These are phyloP conservation scores for Alternaria brassicae DNA, from an alignment of 2,329 filamentous ascomycete species.

Conservation along the genomic window DNA sequence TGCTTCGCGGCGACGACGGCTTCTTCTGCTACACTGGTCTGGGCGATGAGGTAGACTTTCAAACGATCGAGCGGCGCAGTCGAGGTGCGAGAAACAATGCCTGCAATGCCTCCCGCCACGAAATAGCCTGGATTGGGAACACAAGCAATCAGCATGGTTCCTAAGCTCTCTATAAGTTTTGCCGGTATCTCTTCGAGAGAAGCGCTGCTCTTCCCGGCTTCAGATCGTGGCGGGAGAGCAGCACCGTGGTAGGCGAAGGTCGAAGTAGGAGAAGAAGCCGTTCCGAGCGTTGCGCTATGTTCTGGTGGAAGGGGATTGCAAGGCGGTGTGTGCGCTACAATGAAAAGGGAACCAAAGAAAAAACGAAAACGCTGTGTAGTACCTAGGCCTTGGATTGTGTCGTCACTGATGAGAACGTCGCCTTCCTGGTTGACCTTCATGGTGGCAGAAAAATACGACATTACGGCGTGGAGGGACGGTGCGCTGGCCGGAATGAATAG, in stretches of 20 bases:
- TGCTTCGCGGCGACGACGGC: constrained; percentile 72
- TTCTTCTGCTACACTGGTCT: constrained; percentile 70
- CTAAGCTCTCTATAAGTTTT: constrained; percentile 44
- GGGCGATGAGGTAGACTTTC: constrained; percentile 96
- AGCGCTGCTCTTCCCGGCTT: constrained; percentile 35
- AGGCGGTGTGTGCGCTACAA: constrained; percentile 64
- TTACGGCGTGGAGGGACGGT: constrained; percentile 77
- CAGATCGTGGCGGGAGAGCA: constrained; percentile 48
- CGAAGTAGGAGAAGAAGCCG: constrained; percentile 35
- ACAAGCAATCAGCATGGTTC: constrained; percentile 62
- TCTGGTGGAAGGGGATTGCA: constrained; percentile 36
- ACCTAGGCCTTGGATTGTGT: constrained; percentile 93
- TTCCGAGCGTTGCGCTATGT: constrained; percentile 36
- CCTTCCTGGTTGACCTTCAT: constrained; percentile 91
- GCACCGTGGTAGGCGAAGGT: constrained; percentile 34
- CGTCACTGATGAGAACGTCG: constrained; percentile 90
- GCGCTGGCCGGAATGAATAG: constrained; percentile 80
- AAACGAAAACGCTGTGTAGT: constrained; percentile 72
- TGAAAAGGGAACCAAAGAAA: constrained; percentile 78
- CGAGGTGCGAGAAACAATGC: constrained; percentile 91
- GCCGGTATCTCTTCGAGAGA: constrained; percentile 38
- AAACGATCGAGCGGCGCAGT: constrained; percentile 96
- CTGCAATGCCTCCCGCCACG: constrained; percentile 90
- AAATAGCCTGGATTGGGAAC: constrained; percentile 96
- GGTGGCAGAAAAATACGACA: constrained; percentile 90